Conservation (phyloP, 176 grass and related monocot genomes). For the Rhynchospora tenuis region DNA sequence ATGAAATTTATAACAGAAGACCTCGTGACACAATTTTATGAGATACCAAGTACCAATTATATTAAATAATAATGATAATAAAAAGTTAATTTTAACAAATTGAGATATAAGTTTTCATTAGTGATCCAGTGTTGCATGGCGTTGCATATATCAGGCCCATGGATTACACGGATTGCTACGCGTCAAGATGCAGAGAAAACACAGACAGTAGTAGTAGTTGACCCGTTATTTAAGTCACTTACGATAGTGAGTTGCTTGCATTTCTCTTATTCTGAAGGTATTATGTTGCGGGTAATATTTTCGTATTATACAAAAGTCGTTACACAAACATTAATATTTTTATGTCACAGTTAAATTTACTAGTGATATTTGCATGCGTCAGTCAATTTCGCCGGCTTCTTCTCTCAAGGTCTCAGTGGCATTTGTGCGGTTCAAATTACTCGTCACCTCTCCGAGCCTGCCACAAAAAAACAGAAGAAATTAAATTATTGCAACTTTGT, state of each 20-base stretch:
- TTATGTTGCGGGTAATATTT: background rate
- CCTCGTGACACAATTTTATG: too few species aligned
- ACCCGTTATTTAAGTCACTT: background rate
- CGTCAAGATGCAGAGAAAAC: background rate
- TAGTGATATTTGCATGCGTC: background rate
- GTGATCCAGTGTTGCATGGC: background rate
- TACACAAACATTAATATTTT: background rate
- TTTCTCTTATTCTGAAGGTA: background rate
- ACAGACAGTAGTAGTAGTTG: background rate
- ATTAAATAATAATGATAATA: too few species aligned
- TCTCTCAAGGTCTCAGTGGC: background rate
- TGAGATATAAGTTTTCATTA: too few species aligned
- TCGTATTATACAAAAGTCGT: background rate
- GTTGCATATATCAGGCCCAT: background rate
- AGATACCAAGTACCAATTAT: too few species aligned
- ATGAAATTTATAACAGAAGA: too few species aligned
- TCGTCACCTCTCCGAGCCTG: background rate
- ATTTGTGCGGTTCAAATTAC: slow-evolving; percentile 18
- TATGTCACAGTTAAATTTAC: background rate
- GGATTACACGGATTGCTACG: background rate
- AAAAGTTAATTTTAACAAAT: too few species aligned
- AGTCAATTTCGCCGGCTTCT: slow-evolving; percentile 30
- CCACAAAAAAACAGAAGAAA: background rate
- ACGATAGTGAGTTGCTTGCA: background rate
- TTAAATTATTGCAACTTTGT: background rate